These are phyloP conservation scores for Fusarium redolens DNA, from an alignment of 2,329 filamentous ascomycete genomes.

Conservation along the genomic window DNA sequence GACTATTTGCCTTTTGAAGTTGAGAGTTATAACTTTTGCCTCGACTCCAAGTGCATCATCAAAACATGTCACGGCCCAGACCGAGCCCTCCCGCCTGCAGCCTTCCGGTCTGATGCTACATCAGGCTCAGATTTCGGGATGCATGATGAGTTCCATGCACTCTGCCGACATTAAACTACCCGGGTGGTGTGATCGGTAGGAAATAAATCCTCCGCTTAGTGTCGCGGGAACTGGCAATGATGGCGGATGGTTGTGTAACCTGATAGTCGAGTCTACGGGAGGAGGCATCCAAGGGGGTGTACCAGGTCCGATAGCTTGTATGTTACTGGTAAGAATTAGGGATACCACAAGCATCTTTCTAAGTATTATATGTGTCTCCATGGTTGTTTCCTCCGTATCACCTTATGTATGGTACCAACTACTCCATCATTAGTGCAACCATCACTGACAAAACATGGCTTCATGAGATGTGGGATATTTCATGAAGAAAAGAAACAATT, in stretches of 20 bases:
- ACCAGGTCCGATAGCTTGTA: neutral
- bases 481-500: neutral
- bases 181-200: neutral
- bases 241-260: slow-evolving; percentile 19
- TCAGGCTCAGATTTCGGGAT: neutral
- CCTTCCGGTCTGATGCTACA: slow-evolving; percentile 5
- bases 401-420: neutral
- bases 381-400: neutral
- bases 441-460: neutral
- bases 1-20: no score
- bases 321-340: neutral
- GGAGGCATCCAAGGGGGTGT: slow-evolving; percentile 16
- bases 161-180: slow-evolving; percentile 3
- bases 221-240: slow-evolving; percentile 9
- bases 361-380: neutral
- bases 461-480: neutral
- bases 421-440: neutral
- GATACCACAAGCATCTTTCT: no score
- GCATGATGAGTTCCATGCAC: slow-evolving; percentile 8
- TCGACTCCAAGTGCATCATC: neutral
- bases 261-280: slow-evolving; percentile 21
- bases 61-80: neutral
- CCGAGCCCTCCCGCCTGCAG: slow-evolving; percentile 20
- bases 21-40: neutral
- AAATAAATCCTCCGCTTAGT: slow-evolving; percentile 1